phyloP scores from a whole-genome alignment of 2,329 filamentous ascomycete species.

The Elsinoe fawcettii region DNA sequence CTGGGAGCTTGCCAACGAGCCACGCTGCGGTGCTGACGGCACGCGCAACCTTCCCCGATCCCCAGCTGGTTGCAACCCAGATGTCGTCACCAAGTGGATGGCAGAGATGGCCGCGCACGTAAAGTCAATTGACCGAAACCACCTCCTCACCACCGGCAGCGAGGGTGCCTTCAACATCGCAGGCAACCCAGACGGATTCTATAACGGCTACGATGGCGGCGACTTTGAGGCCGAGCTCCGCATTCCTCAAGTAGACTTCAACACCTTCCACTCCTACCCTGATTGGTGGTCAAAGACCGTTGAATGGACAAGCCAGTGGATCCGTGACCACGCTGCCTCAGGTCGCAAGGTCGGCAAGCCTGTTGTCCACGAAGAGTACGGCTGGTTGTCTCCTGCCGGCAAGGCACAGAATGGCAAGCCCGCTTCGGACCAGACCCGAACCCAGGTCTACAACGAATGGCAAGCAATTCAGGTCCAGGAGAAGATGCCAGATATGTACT shows the following conservation, averaged over 20 bases:
- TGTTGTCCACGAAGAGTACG: constrained; percentile 49
- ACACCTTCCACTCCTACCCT: constrained; percentile 50
- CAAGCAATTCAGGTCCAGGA: constrained; percentile 43
- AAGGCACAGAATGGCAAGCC: constrained; percentile 41
- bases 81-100: constrained; percentile 42
- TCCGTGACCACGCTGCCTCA: constrained; percentile 45
- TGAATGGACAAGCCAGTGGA: constrained; percentile 48
- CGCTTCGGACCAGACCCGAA: constrained; percentile 37
- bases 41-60: constrained; percentile 44
- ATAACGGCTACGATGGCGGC: constrained; percentile 41
- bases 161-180: constrained; percentile 28
- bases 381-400: constrained; percentile 46
- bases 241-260: constrained; percentile 43
- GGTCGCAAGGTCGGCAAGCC: constrained; percentile 42
- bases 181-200: constrained; percentile 18
- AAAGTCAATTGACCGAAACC: constrained; percentile 45
- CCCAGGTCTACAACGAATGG: constrained; percentile 43
- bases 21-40: constrained; percentile 53
- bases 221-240: constrained; percentile 46
- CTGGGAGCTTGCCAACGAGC: constrained; percentile 63
- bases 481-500: constrained; percentile 48
- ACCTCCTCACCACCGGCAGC: constrained; percentile 50
- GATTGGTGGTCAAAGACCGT: constrained; percentile 49
- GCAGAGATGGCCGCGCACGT: constrained; percentile 49
- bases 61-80: constrained; percentile 28